Base-by-base conservation (phyloP, 257 asterid genomes). In the Ophiorrhiza pumila region DNA sequence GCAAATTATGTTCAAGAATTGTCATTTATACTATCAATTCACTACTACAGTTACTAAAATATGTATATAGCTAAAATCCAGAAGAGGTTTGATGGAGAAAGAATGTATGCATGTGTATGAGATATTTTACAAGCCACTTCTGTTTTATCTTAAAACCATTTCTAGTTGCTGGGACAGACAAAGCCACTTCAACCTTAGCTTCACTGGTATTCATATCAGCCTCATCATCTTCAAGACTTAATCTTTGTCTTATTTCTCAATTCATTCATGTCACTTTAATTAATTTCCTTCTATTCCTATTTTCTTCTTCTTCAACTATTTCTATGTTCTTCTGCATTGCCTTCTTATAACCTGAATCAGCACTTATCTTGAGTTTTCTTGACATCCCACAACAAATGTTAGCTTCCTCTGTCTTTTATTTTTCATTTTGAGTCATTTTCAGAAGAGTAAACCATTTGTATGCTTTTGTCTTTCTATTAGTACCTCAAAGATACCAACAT, bases 141-240 rank as follows among this genome's bases (percentile, higher is more conserved):
- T 49, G 13, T n/a, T 27, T 69, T 43, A 69, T 69, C 63, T 63
- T 22, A 7, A n/a, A 50, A 11, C 49, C 34, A 68, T 10, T 37
- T 50, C 47, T 63, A 25, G 12, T 37, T 59, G 9, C 65, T 1
- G 22, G 23, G 1, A 59, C n/a, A 59, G 25, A 14, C 29, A 3
- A 37, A 37, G 4, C 17, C 35, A 9, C 62, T 9, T 25, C 62
- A 56, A 56, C 9, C 20, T 27, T 15, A 45, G 57, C 41, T 66
- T 42, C 57, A 50, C 17, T 25, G 32, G 12, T 20, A 7, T 32
- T 22, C 63, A 68, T 29, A 31, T 34, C 22, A n/a, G 57, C 49
- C 69, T 39, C 50, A 63, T 62, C 59, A 49, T 68, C 47, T 37
- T 55, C 73, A 35, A 34, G n/a, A n/a, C n/a, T n/a, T 32, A 49